Conservation (phyloP, 176 grass and related monocot genomes). For the Thinopyrum elongatum region DNA sequence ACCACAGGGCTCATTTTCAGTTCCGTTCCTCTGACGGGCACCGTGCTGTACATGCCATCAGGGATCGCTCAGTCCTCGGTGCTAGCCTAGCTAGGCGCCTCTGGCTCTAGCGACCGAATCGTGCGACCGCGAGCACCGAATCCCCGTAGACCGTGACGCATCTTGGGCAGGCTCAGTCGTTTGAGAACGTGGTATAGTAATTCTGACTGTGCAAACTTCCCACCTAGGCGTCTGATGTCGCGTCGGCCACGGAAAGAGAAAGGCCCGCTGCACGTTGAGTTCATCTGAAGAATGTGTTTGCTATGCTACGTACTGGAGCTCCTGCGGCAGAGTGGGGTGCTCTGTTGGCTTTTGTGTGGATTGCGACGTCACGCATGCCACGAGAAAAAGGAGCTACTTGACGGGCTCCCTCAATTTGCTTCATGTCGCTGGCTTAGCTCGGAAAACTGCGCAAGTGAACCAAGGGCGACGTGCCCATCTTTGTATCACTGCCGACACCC, state of each 20-base stretch:
- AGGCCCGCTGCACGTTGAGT: background rate
- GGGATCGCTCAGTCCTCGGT: slow-evolving; percentile 10
- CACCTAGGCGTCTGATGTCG: background rate
- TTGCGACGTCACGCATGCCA: background rate
- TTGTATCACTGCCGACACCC: background rate
- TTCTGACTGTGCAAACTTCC: background rate
- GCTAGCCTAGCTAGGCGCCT: background rate
- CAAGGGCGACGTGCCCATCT: background rate
- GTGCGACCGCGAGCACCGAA: background rate
- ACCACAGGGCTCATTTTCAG: too few species aligned
- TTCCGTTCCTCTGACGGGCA: background rate
- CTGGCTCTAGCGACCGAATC: background rate
- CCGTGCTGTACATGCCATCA: background rate
- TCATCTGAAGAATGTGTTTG: background rate
- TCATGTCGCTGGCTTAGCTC: background rate
- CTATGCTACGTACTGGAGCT: background rate
- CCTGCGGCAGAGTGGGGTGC: background rate
- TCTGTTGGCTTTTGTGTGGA: background rate
- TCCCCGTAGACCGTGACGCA: background rate
- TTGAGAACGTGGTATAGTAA: background rate
- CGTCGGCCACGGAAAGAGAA: background rate
- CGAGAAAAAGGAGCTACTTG: background rate
- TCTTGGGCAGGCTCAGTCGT: background rate
- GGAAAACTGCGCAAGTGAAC: background rate
- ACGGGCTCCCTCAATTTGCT: background rate